Evolutionary conservation across 176 grass and related monocot species (phyloP), one percentile per base, ranked within the genome.

Genomic region (Juncus effusus): DNA sequence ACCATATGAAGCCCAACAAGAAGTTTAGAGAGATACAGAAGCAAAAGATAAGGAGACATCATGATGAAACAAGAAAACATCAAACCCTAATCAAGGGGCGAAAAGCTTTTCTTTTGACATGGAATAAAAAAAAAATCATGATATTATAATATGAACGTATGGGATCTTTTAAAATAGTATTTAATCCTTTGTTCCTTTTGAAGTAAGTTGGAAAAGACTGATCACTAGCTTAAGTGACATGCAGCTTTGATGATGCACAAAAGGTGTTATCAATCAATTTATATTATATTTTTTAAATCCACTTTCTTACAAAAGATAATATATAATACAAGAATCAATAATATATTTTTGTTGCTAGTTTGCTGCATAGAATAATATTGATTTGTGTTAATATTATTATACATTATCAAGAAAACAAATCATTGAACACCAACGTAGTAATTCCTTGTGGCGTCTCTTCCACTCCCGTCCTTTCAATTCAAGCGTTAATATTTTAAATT

Each of bases 141-240:
- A 47, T 47, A 47, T 28, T 47, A 47, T 47, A 47, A 47, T 47
- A 2, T 51, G 58, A 60, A 63, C 51, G 53, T 80, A 53, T 42
- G 28, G 66, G 7, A 56, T 70, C 65, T 72, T 58, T 59, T 42
- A 57, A 57, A 13, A 45, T 11, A 28, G 19, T 28, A 59, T 72
- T 72, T 42, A n/a, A 42, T 72, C 64, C 61, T 59, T 60, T 65
- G 83, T 70, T 72, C 59, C 47, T 40, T 76, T 79, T 65, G 76
- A 64, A 77, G 60, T 69, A 65, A 76, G 72, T 62, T 83, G 64
- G 83, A 84, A 86, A 75, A 84, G 90, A 86, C 80, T 45, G 63
- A 81, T 90, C 80, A 84, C 64, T 73, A 51, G 57, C 66, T 64
- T 71, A 79, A 64, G 85, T 85, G 78, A 85, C 70, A 8, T 42